A percentile compares a stretch with the other conserved stretches of the same genome.
phyloP scores from a whole-genome alignment of 768 basidiomycete species.

The Neoboletus subvelutipes region DNA sequence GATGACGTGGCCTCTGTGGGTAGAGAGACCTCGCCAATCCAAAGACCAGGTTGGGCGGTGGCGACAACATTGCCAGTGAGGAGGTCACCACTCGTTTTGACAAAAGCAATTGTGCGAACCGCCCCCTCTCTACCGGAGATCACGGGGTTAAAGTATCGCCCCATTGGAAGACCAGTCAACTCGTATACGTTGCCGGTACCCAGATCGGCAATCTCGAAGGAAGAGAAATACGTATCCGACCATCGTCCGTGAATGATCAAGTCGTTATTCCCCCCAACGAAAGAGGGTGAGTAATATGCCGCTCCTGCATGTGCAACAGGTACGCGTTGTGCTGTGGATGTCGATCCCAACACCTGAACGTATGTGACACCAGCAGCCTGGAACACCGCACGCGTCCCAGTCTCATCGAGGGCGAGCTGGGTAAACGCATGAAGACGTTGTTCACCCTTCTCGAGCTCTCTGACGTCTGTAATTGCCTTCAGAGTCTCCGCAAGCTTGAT shows the following conservation, averaged over 20 bases:
- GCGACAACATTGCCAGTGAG: constrained; percentile 66
- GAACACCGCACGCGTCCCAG: constrained; percentile 56
- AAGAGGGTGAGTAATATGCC: constrained; percentile 68
- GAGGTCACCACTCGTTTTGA: constrained; percentile 58
- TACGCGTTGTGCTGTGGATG: constrained; percentile 36
- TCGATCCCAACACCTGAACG: constrained; percentile 23
- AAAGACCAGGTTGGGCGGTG: constrained; percentile 61
- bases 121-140: constrained; percentile 45
- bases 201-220: constrained; percentile 64
- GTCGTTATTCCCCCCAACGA: constrained; percentile 40
- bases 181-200: constrained; percentile 43
- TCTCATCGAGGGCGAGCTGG: constrained; percentile 56
- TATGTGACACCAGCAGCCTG: constrained; percentile 57
- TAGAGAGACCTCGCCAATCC: constrained; percentile 58
- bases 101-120: constrained; percentile 54
- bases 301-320: constrained; percentile 48
- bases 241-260: constrained; percentile 65
- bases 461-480: constrained; percentile 47
- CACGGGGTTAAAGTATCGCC: constrained; percentile 62
- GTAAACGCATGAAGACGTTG: constrained; percentile 64
- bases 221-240: constrained; percentile 62
- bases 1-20: constrained; percentile 33
- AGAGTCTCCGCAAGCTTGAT: constrained; percentile 62
- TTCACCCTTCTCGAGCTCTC: constrained; percentile 50
- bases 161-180: constrained; percentile 57